Conservation (phyloP, 2,329 filamentous ascomycete genomes). For the Aspergillus terreus region DNA sequence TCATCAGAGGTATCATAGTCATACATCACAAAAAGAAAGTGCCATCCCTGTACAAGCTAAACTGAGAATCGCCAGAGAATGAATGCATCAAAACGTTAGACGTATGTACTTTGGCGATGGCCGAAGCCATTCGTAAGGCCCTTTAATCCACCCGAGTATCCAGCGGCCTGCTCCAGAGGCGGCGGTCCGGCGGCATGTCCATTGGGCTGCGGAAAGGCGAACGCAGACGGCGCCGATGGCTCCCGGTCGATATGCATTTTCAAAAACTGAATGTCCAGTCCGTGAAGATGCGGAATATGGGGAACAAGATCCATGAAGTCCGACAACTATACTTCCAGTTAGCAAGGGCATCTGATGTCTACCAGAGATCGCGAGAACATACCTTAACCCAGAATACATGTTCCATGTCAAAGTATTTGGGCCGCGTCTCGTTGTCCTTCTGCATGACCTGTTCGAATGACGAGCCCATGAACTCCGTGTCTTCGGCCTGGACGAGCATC, state of each 20-base stretch:
- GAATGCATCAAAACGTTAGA: slow-evolving; percentile 28
- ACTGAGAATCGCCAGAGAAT: slow-evolving; percentile 13
- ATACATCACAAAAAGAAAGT: slow-evolving; percentile 31
- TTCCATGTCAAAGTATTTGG: slow-evolving; percentile 48
- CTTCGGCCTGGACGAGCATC: slow-evolving; percentile 43
- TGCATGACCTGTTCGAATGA: slow-evolving; percentile 38
- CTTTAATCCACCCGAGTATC: slow-evolving; percentile 23
- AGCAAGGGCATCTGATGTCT: slow-evolving; percentile 3
- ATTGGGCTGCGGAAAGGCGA: slow-evolving; percentile 25
- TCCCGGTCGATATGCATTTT: slow-evolving; percentile 42
- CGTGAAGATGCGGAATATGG: slow-evolving; percentile 46
- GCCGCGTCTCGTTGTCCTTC: slow-evolving; percentile 41
- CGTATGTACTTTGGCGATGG: slow-evolving; percentile 39
- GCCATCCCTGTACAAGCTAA: slow-evolving; percentile 28
- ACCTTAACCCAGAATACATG: slow-evolving; percentile 52
- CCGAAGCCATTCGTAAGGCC: slow-evolving; percentile 34
- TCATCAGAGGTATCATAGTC: slow-evolving; percentile 41
- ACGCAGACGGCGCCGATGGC: slow-evolving; percentile 18
- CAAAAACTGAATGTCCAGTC: slow-evolving; percentile 35
- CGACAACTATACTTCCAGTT: slow-evolving; percentile 36
- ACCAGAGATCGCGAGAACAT: slow-evolving; percentile 13
- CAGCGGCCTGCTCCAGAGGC: slow-evolving; percentile 15
- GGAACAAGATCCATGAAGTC: slow-evolving; percentile 50
- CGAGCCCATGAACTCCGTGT: slow-evolving; percentile 33
- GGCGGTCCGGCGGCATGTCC: slow-evolving; percentile 23